Evolutionary conservation across 164 flowering plant species (phyloP).

Genomic region (Annona cherimola): DNA sequence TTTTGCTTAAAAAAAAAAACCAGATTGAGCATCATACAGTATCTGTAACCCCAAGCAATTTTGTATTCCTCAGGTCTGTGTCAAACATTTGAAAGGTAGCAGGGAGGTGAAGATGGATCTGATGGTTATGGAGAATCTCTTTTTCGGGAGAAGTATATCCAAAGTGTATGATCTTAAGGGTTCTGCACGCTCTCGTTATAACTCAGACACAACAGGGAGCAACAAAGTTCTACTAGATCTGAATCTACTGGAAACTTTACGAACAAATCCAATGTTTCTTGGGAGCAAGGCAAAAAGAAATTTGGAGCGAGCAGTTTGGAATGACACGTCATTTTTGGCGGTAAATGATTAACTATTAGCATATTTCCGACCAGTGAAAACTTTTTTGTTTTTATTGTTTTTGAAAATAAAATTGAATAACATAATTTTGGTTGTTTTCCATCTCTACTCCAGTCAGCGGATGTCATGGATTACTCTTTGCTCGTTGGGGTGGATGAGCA

Average conservation of each 20-base stretch:
- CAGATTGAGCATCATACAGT: not conserved
- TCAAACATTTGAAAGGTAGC: conserved; percentile 59
- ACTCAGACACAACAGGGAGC: conserved; percentile 56
- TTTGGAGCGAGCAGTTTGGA: conserved; percentile 82
- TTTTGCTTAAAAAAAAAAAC: too few species aligned
- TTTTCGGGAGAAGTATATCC: conserved; percentile 52
- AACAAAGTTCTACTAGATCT: conserved; percentile 62
- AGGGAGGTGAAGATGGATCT: conserved; percentile 71
- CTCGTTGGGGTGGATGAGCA: conserved; percentile 79
- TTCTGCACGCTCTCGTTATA: conserved; percentile 66
- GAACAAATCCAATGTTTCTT: conserved; percentile 70
- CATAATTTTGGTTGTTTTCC: not conserved
- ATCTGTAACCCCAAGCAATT: not conserved
- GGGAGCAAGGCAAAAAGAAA: conserved; percentile 75
- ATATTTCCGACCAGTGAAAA: not conserved
- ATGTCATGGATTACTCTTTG: conserved; percentile 87
- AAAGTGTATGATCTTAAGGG: conserved; percentile 83
- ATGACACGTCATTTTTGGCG: conserved; percentile 73
- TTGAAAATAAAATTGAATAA: not conserved
- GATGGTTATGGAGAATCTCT: conserved; percentile 92
- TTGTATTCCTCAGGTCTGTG: conserved; percentile 38
- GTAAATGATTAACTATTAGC: conserved; percentile 27
- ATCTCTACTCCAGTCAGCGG: conserved; percentile 49
- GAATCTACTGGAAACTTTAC: conserved; percentile 63
- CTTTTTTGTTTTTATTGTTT: too few species aligned